Evolutionary conservation across 495 filamentous ascomycete species (phyloP).

Genomic region (Hypoxylon subgilvum): DNA sequence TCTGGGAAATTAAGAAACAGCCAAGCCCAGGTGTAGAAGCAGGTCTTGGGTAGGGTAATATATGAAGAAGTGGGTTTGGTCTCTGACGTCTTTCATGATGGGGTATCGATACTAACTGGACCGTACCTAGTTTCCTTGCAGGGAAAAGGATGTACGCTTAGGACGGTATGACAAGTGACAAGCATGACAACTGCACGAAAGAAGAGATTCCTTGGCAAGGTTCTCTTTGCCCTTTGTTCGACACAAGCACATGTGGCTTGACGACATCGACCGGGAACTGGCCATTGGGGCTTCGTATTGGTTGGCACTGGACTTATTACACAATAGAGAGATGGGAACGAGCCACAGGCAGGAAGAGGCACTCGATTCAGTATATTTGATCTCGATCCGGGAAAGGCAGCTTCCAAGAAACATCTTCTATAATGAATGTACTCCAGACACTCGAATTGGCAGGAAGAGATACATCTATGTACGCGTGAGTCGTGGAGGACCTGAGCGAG

Average conservation of each 20-base stretch:
- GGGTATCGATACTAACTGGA: no score
- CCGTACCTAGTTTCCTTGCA: slow-evolving; percentile 10
- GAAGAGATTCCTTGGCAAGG: slow-evolving; percentile 14
- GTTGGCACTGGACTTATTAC: slow-evolving; percentile 14
- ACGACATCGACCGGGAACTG: slow-evolving; percentile 9
- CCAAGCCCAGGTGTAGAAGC: slow-evolving; percentile 5
- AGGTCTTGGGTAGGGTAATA: slow-evolving; percentile 20
- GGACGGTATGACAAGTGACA: slow-evolving; percentile 12
- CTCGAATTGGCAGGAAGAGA: slow-evolving; percentile 5
- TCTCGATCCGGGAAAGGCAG: slow-evolving; percentile 22
- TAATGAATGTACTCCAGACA: background rate
- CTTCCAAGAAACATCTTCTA: background rate
- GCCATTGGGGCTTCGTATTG: slow-evolving; percentile 27
- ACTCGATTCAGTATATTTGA: slow-evolving; percentile 9
- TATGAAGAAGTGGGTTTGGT: slow-evolving; percentile 27
- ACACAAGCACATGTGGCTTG: slow-evolving; percentile 20
- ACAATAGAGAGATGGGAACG: background rate
- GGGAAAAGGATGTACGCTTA: slow-evolving; percentile 15
- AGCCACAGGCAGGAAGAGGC: slow-evolving; percentile 7
- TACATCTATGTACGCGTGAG: background rate
- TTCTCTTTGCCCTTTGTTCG: slow-evolving; percentile 6
- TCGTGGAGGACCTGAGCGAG: background rate
- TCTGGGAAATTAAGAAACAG: slow-evolving; percentile 21
- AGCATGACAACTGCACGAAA: background rate
- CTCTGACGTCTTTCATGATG: slow-evolving; percentile 37